phyloP scores from a whole-genome alignment of 345 rosid species.

The Jatropha curcas region DNA sequence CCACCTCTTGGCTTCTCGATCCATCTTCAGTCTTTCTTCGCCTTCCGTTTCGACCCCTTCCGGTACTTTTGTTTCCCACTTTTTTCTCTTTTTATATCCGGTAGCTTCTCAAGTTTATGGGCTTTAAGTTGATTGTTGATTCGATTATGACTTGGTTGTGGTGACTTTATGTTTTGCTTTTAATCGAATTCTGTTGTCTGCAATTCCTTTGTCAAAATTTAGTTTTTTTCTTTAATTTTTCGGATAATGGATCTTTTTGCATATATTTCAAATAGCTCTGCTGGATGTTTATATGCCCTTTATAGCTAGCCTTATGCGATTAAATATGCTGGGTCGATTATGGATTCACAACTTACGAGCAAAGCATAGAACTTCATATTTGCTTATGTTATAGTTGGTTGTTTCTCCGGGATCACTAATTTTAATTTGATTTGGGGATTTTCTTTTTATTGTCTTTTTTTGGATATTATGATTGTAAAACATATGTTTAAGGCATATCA shows the following conservation, averaged over 20 bases:
- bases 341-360: neutral
- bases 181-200: neutral
- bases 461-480: neutral
- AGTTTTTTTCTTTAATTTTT: neutral
- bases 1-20: conserved; percentile 20
- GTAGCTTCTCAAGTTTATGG: neutral
- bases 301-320: neutral
- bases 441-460: neutral
- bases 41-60: conserved; percentile 16
- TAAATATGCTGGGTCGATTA: neutral
- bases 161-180: neutral
- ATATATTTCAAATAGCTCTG: neutral
- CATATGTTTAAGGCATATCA: neutral
- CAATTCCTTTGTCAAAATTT: neutral
- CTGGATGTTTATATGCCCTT: neutral
- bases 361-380: neutral
- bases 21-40: conserved; percentile 18
- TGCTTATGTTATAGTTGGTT: neutral
- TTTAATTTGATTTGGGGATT: neutral
- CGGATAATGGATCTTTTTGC: neutral
- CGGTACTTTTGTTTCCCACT: conserved; percentile 15
- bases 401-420: neutral
- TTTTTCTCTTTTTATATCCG: neutral
- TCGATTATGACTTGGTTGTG: neutral
- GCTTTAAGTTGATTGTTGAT: neutral